Evolutionary conservation across 179 eudicot species (phyloP).

Genomic region (Heliamphora pulchella): DNA sequence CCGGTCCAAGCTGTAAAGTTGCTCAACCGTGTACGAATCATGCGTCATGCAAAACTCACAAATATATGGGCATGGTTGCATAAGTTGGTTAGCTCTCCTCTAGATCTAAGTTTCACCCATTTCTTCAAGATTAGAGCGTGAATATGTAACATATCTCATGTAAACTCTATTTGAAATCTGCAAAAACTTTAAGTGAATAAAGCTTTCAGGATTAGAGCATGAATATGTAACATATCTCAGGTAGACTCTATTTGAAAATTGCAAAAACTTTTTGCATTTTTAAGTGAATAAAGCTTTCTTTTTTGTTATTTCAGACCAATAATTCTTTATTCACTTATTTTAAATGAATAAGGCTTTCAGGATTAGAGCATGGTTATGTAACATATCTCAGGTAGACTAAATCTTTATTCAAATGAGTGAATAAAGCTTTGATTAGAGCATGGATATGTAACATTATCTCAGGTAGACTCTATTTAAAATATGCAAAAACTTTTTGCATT

Average conservation of each 20-base stretch:
- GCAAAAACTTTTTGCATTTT: neutral
- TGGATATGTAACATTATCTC: neutral
- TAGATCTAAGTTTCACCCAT: neutral
- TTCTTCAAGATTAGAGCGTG: neutral
- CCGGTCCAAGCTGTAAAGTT: constrained; percentile 29
- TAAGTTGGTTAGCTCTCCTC: neutral
- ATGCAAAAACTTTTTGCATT: neutral
- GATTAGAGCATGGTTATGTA: too few relatives aligned
- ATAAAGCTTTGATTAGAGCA: neutral
- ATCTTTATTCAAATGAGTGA: too few relatives aligned
- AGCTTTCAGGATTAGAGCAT: neutral
- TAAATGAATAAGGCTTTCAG: too few relatives aligned
- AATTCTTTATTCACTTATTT: too few relatives aligned
- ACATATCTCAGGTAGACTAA: too few relatives aligned
- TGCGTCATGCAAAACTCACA: neutral
- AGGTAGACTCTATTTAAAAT: neutral
- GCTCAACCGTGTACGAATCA: neutral
- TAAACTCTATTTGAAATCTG: neutral
- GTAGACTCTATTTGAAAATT: neutral
- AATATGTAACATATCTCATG: neutral
- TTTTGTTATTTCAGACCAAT: too few relatives aligned
- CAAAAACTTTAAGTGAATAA: too few relatives aligned
- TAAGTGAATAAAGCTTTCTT: neutral
- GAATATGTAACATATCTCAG: neutral
- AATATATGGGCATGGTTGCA: neutral